These are phyloP conservation scores for Orbilia ellipsospora DNA, from an alignment of 2,329 filamentous ascomycete species.

Conservation along the genomic window DNA sequence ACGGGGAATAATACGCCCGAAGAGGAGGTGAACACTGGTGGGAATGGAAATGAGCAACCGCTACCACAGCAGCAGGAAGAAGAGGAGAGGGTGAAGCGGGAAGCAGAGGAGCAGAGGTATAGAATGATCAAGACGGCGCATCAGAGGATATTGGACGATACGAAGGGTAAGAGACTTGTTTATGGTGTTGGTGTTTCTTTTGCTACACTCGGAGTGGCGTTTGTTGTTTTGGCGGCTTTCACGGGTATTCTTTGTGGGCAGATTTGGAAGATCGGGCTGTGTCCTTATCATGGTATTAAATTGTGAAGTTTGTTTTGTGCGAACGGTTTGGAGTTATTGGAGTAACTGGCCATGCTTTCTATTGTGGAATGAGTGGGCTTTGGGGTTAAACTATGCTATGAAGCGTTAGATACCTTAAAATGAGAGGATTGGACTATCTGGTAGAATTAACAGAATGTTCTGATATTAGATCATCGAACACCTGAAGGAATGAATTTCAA, in stretches of 20 bases:
- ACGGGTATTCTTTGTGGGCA: slow-evolving; percentile 28
- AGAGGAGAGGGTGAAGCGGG: background rate
- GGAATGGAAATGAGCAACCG: background rate
- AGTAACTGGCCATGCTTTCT: no score
- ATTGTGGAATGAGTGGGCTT: no score
- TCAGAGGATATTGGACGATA: slow-evolving; percentile 41
- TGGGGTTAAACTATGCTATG: no score
- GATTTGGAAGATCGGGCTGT: slow-evolving; percentile 33
- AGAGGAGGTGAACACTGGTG: background rate
- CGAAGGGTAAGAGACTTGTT: slow-evolving; percentile 30
- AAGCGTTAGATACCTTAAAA: no score
- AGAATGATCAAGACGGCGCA: slow-evolving; percentile 29
- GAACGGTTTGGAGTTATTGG: no score
- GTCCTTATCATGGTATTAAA: slow-evolving; percentile 14
- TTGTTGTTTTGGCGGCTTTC: slow-evolving; percentile 19
- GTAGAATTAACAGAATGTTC: no score
- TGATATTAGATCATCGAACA: no score
- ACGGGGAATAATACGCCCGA: slow-evolving; percentile 33
- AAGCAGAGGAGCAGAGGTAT: slow-evolving; percentile 7
- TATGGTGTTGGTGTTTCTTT: slow-evolving; percentile 26
- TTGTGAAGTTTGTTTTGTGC: no score
- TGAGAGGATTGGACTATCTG: no score
- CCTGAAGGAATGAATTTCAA: no score
- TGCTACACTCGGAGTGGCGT: slow-evolving; percentile 12
- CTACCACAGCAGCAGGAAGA: background rate